Conservation (phyloP, 2,329 filamentous ascomycete species). For the Sarocladiaceae sp. region DNA sequence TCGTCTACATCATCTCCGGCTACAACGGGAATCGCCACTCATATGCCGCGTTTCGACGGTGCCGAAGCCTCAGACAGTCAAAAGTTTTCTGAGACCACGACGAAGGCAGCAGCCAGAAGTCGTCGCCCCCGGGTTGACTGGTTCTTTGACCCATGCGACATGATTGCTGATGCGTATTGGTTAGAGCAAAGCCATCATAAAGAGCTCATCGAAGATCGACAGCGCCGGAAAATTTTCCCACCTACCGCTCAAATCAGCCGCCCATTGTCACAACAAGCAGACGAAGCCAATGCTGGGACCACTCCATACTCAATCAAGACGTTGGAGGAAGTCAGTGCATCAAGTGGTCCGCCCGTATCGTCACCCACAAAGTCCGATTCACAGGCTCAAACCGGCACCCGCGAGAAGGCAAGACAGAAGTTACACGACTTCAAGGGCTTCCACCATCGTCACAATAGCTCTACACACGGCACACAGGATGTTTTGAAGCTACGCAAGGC, state of each 20-base stretch:
- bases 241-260: slow-evolving; percentile 22
- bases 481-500: slow-evolving; percentile 41
- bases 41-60: slow-evolving; percentile 39
- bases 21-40: not conserved
- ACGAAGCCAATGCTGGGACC: slow-evolving; percentile 18
- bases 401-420: slow-evolving; percentile 55
- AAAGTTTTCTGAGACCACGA: slow-evolving; percentile 35
- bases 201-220: slow-evolving; percentile 69
- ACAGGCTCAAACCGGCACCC: slow-evolving; percentile 41
- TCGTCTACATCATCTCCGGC: slow-evolving; percentile 18
- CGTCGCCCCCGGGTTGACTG: slow-evolving; percentile 77
- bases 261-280: slow-evolving; percentile 24
- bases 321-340: slow-evolving; percentile 13
- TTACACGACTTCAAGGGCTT: slow-evolving; percentile 49
- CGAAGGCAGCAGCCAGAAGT: slow-evolving; percentile 47
- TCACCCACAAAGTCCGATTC: slow-evolving; percentile 8
- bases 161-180: slow-evolving; percentile 89
- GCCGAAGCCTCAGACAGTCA: slow-evolving; percentile 39
- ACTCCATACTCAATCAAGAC: slow-evolving; percentile 21
- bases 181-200: slow-evolving; percentile 78
- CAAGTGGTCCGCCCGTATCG: slow-evolving; percentile 14
- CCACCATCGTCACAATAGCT: slow-evolving; percentile 46
- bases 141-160: slow-evolving; percentile 74
- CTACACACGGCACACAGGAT: slow-evolving; percentile 43
- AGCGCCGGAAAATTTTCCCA: slow-evolving; percentile 68